These are phyloP conservation scores for Amanita rubescens DNA, from an alignment of 768 basidiomycete genomes.

Conservation along the genomic window DNA sequence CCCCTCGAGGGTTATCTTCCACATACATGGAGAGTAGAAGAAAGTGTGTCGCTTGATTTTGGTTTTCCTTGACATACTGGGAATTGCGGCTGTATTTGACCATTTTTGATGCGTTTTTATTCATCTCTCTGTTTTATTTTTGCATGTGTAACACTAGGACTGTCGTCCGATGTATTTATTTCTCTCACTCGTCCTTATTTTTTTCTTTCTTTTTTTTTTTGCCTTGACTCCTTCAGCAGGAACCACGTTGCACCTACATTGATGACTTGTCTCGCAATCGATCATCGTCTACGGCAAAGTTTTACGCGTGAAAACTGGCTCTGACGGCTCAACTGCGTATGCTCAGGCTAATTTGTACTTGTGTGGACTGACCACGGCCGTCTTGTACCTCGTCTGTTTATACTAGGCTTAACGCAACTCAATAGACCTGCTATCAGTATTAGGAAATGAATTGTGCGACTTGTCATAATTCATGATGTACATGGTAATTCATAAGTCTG, in stretches of 20 bases:
- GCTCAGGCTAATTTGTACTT: not conserved
- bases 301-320: not conserved
- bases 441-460: not conserved
- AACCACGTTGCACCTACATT: not conserved
- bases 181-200: not conserved
- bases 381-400: not conserved
- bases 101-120: constrained; percentile 10
- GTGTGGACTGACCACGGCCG: not conserved
- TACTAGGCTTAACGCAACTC: not conserved
- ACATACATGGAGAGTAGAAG: constrained; percentile 4
- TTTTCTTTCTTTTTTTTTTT: not conserved
- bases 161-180: not conserved
- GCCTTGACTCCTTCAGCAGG: not conserved
- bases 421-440: not conserved
- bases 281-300: not conserved
- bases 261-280: not conserved
- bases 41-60: not conserved
- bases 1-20: not conserved
- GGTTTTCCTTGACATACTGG: constrained; percentile 5
- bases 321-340: not conserved
- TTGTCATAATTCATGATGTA: not conserved
- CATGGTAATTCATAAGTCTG: not conserved
- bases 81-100: constrained; percentile 1
- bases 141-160: constrained; percentile 2
- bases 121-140: constrained; percentile 14